Evolutionary conservation across 2,329 filamentous ascomycete species (phyloP), one percentile per base, ranked within the genome.

Genomic region (Pseudocercospora pini-densiflorae): DNA sequence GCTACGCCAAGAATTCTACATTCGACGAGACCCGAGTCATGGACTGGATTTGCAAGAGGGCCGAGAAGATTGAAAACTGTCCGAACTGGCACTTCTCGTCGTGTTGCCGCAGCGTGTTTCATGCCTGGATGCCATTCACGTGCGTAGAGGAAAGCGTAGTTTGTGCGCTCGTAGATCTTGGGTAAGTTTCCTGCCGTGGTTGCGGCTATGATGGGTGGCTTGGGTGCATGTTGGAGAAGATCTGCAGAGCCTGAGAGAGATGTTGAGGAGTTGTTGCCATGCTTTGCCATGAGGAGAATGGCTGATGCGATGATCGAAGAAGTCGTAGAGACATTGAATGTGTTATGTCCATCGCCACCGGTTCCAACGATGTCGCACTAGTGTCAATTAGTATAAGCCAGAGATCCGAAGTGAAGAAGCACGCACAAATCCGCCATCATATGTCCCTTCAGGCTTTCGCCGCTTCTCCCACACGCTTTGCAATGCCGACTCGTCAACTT

Each of bases 51-150:
- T 54, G 93, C 91, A 29, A 99, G 84, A 0, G 95, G 95, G 0
- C 95, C 95, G 59, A 99, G 87, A 16, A 99, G 88, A 81, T 99
- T 99, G 88, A 99, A 99, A 72, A 99, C 94, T 1, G 95, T 99
- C 74, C 95, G 89, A 86, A 95, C 94, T 65, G 94, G 94, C 23
- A 99, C 87, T 77, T 96, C 91, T 76, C 89, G 92, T 68, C 95
- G 90, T 70, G 97, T 90, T 1, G 90, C 88, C 4, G 93, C 93
- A 45, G 95, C 93, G 78, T 94, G 90, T 77, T 89, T 90, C 90
- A 98, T 97, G 57, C 93, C 94, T 0, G 93, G 93, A 81, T 99
- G 95, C 85, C 97, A 99, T 72, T 95, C 92, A 45, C 95, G 94
- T 0, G 95, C 95, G 77, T 95, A 98, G 31, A 99, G 87, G 81